Conservation (phyloP, 768 basidiomycete species). For the Suillus tomentosus region DNA sequence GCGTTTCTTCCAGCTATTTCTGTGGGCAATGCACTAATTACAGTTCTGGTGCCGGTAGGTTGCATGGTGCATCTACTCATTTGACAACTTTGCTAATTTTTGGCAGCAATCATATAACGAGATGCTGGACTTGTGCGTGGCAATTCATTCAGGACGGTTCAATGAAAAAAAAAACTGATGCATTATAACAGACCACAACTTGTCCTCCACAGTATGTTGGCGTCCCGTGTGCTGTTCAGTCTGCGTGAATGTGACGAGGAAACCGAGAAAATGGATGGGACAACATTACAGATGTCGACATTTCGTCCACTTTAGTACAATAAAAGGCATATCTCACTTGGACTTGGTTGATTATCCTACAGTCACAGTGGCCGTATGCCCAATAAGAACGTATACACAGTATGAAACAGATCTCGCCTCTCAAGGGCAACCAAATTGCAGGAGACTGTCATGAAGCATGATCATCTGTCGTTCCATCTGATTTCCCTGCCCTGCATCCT, state of each 20-base stretch:
- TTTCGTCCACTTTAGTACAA: background rate
- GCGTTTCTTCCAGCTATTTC: background rate
- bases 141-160: background rate
- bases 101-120: background rate
- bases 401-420: too few species aligned
- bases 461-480: background rate
- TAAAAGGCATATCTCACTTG: background rate
- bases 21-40: background rate
- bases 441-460: background rate
- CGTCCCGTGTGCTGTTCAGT: constrained; percentile 1
- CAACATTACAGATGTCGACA: background rate
- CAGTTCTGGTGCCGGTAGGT: background rate
- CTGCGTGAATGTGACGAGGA: background rate
- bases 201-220: constrained; percentile 3
- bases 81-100: background rate
- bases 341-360: too few species aligned
- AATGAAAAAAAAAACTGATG: background rate
- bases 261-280: background rate
- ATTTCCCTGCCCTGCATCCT: background rate
- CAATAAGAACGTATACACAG: too few species aligned
- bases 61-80: background rate
- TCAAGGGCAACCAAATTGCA: too few species aligned
- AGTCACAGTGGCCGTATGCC: too few species aligned
- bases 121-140: background rate
- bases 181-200: background rate